Evolutionary conservation across 768 basidiomycete species (phyloP).

Genomic region (Megacollybia marginata): DNA sequence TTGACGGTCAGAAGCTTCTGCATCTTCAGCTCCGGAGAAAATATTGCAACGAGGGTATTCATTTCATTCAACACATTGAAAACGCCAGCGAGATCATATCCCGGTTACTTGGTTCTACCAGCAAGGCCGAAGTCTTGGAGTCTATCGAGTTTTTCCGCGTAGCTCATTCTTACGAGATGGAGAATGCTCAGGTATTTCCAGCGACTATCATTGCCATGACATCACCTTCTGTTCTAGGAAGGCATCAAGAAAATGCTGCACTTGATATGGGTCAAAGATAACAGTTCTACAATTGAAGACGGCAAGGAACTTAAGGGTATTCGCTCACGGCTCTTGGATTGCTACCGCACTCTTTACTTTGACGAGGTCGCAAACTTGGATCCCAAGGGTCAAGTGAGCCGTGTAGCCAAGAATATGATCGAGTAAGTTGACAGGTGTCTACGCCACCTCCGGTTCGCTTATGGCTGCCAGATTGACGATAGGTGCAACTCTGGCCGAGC

Average conservation of each 20-base stretch:
- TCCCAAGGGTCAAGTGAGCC: slow-evolving; percentile 80
- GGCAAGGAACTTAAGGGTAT: slow-evolving; percentile 79
- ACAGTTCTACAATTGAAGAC: slow-evolving; percentile 61
- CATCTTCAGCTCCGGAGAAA: slow-evolving; percentile 71
- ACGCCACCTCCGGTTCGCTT: background rate
- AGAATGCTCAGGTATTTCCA: slow-evolving; percentile 58
- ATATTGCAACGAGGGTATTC: slow-evolving; percentile 80
- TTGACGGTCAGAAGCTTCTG: slow-evolving; percentile 59
- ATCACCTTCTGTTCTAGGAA: slow-evolving; percentile 31
- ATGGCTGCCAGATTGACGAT: slow-evolving; percentile 65
- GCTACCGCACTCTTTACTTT: slow-evolving; percentile 84
- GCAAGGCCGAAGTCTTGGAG: slow-evolving; percentile 77
- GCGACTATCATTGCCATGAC: background rate
- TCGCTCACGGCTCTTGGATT: slow-evolving; percentile 80
- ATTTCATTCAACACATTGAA: slow-evolving; percentile 62
- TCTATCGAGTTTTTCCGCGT: slow-evolving; percentile 86
- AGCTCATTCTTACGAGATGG: slow-evolving; percentile 74
- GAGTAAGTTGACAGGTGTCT: slow-evolving; percentile 48
- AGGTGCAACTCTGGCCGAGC: slow-evolving; percentile 85
- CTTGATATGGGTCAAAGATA: slow-evolving; percentile 95
- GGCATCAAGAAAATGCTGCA: slow-evolving; percentile 97
- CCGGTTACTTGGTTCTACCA: slow-evolving; percentile 79
- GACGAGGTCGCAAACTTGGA: slow-evolving; percentile 69
- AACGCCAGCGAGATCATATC: slow-evolving; percentile 63
- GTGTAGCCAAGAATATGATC: slow-evolving; percentile 96